These are phyloP conservation scores for Akanthomyces dipterigenus DNA, from an alignment of 2,329 filamentous ascomycete genomes.

Conservation along the genomic window DNA sequence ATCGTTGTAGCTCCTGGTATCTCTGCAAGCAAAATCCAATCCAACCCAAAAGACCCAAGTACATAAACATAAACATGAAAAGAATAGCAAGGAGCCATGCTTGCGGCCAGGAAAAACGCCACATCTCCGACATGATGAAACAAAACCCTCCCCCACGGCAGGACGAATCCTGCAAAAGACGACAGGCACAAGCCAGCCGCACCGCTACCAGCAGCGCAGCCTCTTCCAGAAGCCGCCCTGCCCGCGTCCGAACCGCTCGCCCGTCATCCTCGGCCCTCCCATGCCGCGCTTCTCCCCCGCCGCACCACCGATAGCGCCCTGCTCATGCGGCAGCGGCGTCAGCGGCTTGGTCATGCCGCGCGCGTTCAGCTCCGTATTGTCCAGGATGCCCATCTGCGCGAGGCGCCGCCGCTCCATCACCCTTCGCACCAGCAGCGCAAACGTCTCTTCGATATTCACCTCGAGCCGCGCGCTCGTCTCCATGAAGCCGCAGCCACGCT, in stretches of 20 bases:
- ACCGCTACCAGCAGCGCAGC: conserved; percentile 45
- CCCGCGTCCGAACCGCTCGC: conserved; percentile 36
- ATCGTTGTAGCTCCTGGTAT: conserved; percentile 3
- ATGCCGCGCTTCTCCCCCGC: conserved; percentile 40
- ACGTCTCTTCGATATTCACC: conserved; percentile 86
- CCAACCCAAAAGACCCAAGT: neutral
- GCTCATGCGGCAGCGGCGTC: conserved; percentile 40
- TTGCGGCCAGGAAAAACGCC: neutral
- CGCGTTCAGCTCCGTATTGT: conserved; percentile 38
- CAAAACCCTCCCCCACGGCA: neutral
- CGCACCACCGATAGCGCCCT: conserved; percentile 15
- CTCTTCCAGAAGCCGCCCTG: conserved; percentile 48
- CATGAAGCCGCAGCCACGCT: conserved; percentile 75
- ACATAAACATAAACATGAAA: neutral
- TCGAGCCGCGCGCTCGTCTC: conserved; percentile 78
- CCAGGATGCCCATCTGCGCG: conserved; percentile 40
- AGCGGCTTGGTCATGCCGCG: conserved; percentile 52
- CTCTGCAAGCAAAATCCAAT: conserved; percentile 3
- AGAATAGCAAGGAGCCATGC: neutral
- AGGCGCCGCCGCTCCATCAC: conserved; percentile 51
- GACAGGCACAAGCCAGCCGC: neutral
- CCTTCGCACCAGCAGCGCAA: conserved; percentile 60
- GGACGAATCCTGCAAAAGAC: neutral
- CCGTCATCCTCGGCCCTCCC: conserved; percentile 36
- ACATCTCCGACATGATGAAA: neutral